Evolutionary conservation across 257 asterid genomes (phyloP), one percentile per base, ranked within the genome.

Genomic region (Salvia rosmarinus): DNA sequence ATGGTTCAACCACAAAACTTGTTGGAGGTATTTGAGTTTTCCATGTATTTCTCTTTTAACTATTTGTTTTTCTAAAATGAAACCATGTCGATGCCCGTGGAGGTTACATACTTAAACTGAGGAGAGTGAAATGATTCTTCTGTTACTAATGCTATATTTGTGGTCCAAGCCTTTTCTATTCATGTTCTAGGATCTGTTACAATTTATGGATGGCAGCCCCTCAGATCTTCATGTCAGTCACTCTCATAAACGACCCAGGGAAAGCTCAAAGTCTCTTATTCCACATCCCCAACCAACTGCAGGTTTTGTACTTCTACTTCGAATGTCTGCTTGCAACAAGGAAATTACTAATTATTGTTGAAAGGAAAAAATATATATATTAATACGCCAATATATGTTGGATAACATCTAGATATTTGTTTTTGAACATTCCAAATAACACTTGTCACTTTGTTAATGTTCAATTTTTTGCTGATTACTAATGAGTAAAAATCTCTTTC

Each of bases 1-100:
- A 95, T 95, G 99, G 83, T 95, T 84, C 98, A 88, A 71, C 99
- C 99, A 60, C 92, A 95, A 72, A 88, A 63, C 74, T 78, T 95
- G 82, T 81, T 95, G 42, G 99, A 95, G 99, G 99, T 95, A 82
- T 75, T 62, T 50, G 67, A 16, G 23, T 73, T 32, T 12, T 66
- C 35, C 70, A 52, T 59, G 40, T 60, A 20, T 21, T 69, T 34
- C 47, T 66, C 46, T 71, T 13, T 28, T 52, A 10, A 37, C 35
- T 46, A 14, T 61, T 46, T 55, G 8, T 67, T 9, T 6, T 13
- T 32, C 20, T 28, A 55, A 23, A 51, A 35, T n/a, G 61, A 71
- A 58, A 51, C 14, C 20, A 52, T 30, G 17, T 42, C 11, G 54
- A 16, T 56, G 14, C 42, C 62, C 54, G n/a, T 55, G 64, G 50